These are phyloP conservation scores for Sarcodon sp. DNA, from an alignment of 768 basidiomycete species.

Conservation along the genomic window DNA sequence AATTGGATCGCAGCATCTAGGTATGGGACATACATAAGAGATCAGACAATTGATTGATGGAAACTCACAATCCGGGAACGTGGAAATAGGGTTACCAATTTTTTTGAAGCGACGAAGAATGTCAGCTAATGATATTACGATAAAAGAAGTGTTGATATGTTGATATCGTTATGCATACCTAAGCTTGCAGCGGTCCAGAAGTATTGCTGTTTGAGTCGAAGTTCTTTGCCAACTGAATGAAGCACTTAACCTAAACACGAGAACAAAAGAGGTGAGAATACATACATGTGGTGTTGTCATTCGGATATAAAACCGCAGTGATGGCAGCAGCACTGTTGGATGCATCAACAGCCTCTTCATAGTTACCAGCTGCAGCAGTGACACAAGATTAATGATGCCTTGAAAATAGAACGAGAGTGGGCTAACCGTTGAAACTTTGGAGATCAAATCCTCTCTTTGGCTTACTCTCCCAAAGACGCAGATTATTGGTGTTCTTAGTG, in stretches of 20 bases:
- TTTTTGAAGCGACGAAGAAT: conserved; percentile 92
- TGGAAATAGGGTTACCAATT: conserved; percentile 62
- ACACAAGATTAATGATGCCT: not conserved
- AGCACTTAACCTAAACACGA: not conserved
- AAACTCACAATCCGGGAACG: conserved; percentile 70
- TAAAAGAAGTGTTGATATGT: too few relatives aligned
- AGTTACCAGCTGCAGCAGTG: conserved; percentile 62
- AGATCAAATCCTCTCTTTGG: conserved; percentile 88
- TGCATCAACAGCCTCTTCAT: conserved; percentile 78
- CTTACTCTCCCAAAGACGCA: conserved; percentile 75
- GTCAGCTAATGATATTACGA: conserved; percentile 30
- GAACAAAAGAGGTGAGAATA: not conserved
- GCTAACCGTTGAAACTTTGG: conserved; percentile 83
- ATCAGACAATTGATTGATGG: not conserved
- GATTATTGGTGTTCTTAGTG: conserved; percentile 82
- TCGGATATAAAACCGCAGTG: conserved; percentile 92
- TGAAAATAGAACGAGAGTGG: not conserved
- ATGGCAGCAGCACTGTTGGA: conserved; percentile 89
- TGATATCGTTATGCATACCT: too few relatives aligned
- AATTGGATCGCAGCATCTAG: conserved; percentile 84
- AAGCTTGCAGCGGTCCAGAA: conserved; percentile 89
- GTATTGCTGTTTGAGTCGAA: conserved; percentile 93
- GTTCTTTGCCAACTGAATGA: conserved; percentile 62
- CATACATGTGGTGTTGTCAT: conserved; percentile 62
- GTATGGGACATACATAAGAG: not conserved